A percentile compares a stretch with the other conserved stretches of the same genome.
Evolutionary conservation across 306 rosid species (phyloP).

Genomic region (Malus fusca): DNA sequence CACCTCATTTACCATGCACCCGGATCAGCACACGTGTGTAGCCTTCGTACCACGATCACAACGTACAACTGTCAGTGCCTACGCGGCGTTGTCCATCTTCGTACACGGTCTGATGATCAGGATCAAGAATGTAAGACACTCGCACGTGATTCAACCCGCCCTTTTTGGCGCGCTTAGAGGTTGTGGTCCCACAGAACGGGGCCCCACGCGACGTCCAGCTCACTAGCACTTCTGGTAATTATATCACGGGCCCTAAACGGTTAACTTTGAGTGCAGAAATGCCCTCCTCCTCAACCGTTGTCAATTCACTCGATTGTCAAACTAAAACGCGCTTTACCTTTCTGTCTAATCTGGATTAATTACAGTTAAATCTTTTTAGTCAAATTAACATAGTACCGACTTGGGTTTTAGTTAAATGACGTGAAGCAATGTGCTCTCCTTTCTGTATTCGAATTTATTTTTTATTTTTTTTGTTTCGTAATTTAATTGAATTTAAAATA

Average conservation of each 20-base stretch:
- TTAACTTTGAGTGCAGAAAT: background rate
- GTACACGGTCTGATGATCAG: background rate
- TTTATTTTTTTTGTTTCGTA: no score
- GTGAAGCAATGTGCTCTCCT: no score
- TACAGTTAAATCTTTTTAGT: background rate
- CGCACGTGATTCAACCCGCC: slow-evolving; percentile 4
- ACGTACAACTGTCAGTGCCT: background rate
- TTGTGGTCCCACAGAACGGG: background rate
- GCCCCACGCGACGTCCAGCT: slow-evolving; percentile 10
- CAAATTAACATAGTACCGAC: no score
- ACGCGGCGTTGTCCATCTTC: background rate
- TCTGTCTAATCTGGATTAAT: background rate
- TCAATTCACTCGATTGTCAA: background rate
- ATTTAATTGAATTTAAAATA: no score
- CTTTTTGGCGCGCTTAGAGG: background rate
- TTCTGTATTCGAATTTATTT: no score
- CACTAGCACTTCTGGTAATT: slow-evolving; percentile 8
- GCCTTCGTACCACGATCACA: background rate
- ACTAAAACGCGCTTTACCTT: background rate
- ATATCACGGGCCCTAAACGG: background rate
- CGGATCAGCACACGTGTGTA: slow-evolving; percentile 1
- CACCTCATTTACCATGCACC: background rate
- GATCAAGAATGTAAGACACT: background rate
- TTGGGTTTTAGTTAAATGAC: no score
- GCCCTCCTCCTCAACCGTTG: background rate